Evolutionary conservation across 2,329 filamentous ascomycete genomes (phyloP), one percentile per base, ranked within the genome.

Genomic region (Sphaerulina populicola): DNA sequence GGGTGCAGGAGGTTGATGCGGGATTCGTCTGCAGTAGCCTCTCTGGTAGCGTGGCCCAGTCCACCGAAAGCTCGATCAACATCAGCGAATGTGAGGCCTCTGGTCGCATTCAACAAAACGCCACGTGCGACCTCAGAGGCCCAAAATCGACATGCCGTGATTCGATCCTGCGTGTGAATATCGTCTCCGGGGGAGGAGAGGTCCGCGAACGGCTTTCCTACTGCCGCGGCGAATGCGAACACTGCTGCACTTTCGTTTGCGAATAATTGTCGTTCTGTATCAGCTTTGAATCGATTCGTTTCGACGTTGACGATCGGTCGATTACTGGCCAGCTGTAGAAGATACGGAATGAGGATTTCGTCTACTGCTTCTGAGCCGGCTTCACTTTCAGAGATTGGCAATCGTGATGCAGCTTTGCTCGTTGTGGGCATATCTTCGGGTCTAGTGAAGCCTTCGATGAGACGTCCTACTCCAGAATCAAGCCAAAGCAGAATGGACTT

Each of bases 401-500:
- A 54, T 23, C 65, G 55, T 51, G 65, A 67, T 29, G 72, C 69
- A 39, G 68, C 66, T 56, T 62, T 65, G 33, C 58, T 56, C 6
- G 51, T 53, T 1, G 54, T 47, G 29, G 69, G 65, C 55, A 71
- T 64, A 21, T 65, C 62, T 3, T 68, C 64, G 23, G 70, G 67
- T 46, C 72, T 69, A 37, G 75, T 77, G 63, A 84, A 84, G 0
- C 77, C 79, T 52, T 76, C 70, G 2, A 82, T 63, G 8, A 83
- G 64, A 27, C 72, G 72, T 7, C 73, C 69, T 11, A 77, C 68
- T 8, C 81, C 81, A 31, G 78, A 79, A 49, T 80, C 77, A 2
- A 83, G 66, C 78, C 80, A 84, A 1, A 83, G 69, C 2, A 81
- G 61, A 39, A 83, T 80, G 1, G 80, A 79, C 62, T 79, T 81